Conservation (phyloP, 1,284 basidiomycete genomes). For the Taiwanofungus camphoratus region DNA sequence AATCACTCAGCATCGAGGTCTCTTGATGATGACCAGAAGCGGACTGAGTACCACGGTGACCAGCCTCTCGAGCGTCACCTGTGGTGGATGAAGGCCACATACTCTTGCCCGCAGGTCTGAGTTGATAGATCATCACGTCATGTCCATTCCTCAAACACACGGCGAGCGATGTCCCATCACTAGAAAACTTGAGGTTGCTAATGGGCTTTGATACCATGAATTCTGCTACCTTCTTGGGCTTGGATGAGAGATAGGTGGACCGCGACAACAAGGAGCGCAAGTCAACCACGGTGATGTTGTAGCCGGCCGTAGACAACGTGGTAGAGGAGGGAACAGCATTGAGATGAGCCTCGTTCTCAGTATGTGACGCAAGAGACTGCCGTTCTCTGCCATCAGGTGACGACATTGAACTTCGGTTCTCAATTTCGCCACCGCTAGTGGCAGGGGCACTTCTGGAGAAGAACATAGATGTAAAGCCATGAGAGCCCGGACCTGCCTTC, state of each 20-base stretch:
- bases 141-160: slow-evolving; percentile 59
- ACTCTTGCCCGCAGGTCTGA: slow-evolving; percentile 37
- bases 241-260: slow-evolving; percentile 5
- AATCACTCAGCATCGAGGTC: neutral
- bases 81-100: slow-evolving; percentile 8
- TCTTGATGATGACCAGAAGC: neutral
- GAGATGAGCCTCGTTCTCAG: slow-evolving; percentile 13
- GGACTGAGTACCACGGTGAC: neutral
- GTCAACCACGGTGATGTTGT: slow-evolving; percentile 52
- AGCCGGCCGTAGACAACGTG: slow-evolving; percentile 19
- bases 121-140: slow-evolving; percentile 48
- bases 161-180: slow-evolving; percentile 53
- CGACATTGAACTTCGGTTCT: slow-evolving; percentile 3
- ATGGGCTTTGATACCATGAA: slow-evolving; percentile 45
- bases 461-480: slow-evolving; percentile 30
- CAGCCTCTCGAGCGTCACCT: neutral
- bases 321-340: slow-evolving; percentile 17
- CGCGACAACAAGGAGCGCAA: slow-evolving; percentile 33
- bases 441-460: slow-evolving; percentile 65
- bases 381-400: slow-evolving; percentile 3
- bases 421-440: slow-evolving; percentile 10
- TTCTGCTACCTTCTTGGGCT: slow-evolving; percentile 32
- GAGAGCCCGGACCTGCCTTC: slow-evolving; percentile 2
- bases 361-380: slow-evolving; percentile 1
- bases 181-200: slow-evolving; percentile 49